Evolutionary conservation across 331 rosid genomes (phyloP).

Genomic region (Malus hybrid): DNA sequence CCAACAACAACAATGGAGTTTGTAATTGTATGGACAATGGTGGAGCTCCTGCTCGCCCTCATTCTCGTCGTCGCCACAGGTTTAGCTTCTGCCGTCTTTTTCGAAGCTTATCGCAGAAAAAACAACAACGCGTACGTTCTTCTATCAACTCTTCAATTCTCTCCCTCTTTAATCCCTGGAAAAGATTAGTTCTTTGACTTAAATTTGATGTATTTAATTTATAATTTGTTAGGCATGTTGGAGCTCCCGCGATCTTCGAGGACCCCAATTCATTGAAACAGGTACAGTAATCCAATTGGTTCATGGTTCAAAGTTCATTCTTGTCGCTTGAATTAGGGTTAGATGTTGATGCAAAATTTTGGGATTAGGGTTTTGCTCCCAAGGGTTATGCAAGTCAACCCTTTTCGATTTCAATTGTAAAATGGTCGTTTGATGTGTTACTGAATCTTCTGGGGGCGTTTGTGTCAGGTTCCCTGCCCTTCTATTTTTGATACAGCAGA

Average conservation of each 20-base stretch:
- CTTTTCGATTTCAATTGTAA: neutral
- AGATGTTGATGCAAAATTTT: neutral
- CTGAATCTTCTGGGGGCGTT: neutral
- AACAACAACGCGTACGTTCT: constrained; percentile 55
- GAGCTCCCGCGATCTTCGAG: constrained; percentile 71
- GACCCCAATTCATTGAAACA: constrained; percentile 79
- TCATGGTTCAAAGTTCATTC: neutral
- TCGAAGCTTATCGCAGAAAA: constrained; percentile 65
- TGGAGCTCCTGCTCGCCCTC: constrained; percentile 27
- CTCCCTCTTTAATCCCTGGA: neutral
- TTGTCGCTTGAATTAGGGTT: neutral
- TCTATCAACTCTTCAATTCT: neutral
- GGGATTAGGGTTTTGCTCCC: too few relatives aligned
- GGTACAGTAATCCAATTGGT: constrained; percentile 27
- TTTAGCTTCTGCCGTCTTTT: constrained; percentile 34
- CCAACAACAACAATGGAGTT: constrained; percentile 18
- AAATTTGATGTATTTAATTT: neutral
- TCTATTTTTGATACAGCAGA: constrained; percentile 72
- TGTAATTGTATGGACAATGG: constrained; percentile 22
- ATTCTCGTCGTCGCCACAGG: constrained; percentile 27
- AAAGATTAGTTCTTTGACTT: neutral
- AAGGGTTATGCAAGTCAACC: too few relatives aligned
- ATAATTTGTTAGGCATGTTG: constrained; percentile 52
- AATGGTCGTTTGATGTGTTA: constrained; percentile 6
- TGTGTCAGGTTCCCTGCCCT: constrained; percentile 68